Evolutionary conservation across 75 land plant genomes (phyloP), one percentile per base, ranked within the genome.

Genomic region (Adiantum capillusveneris): DNA sequence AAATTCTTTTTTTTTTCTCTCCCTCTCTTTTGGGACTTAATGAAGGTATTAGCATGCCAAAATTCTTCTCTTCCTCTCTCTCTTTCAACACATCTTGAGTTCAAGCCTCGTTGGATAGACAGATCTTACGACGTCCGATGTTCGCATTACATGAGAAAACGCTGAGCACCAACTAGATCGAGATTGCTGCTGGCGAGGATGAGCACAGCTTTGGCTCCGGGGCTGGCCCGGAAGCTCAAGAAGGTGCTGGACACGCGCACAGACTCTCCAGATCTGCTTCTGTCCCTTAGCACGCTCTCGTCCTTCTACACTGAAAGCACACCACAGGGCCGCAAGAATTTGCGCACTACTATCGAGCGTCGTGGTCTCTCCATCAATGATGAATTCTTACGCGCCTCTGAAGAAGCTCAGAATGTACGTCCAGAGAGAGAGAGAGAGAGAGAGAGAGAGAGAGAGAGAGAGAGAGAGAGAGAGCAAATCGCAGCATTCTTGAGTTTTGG

Each of bases 191-290:
- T n/a, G n/a, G n/a, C n/a, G 65, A 70, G 45, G 65, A 43, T 63
- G 63, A 66, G 74, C 60, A 61, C 64, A 34, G 64, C 65, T 18
- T 44, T 93, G 68, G 98, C 98, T 31, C 98, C 98, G 48, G 96
- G 96, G 34, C 57, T 90, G 43, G 72, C 87, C 19, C 70, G 98
- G 65, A 94, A 86, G 81, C 80, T 94, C 67, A 94, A 86, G 91
- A 94, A 90, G 65, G 98, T 94, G 17, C 60, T 90, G 67, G 98
- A 94, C 44, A 75, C 85, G 11, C 76, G 91, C 26, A 94, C 96
- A 7, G 98, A 94, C 58, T 72, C 73, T 0, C 85, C 91, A 1
- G 98, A 94, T 62, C 62, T 94, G 59, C 63, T 86, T 26, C 78
- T 80, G 3, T 94, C 98, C 0, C 84, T 94, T 46, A 71, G 62